Evolutionary conservation across 192 early-diverging fungal genomes (phyloP).

Genomic region (Backusella circina): DNA sequence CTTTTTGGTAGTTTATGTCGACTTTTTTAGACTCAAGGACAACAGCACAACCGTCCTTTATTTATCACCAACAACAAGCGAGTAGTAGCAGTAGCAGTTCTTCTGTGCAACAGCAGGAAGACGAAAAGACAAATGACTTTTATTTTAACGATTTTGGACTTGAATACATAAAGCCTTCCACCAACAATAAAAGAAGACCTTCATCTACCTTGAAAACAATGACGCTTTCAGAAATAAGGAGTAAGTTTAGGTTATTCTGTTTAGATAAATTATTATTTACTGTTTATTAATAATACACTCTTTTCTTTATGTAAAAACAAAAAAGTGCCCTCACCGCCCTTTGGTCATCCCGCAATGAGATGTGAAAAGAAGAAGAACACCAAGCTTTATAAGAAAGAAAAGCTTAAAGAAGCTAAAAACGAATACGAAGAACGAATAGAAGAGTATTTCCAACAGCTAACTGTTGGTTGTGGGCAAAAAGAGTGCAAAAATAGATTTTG

Average conservation of each 20-base stretch:
- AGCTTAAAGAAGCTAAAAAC: conserved; percentile 7
- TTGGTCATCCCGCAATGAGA: background rate
- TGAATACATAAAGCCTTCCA: background rate
- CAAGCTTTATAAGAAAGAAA: conserved; percentile 3
- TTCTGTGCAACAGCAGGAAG: background rate
- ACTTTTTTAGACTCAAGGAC: background rate
- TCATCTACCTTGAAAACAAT: background rate
- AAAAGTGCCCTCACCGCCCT: background rate
- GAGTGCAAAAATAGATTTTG: conserved; percentile 13
- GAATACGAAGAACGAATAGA: conserved; percentile 12
- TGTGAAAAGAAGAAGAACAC: background rate
- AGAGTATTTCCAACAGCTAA: conserved; percentile 14
- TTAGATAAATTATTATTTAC: background rate
- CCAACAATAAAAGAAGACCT: background rate
- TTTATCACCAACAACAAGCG: background rate
- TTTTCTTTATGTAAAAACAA: background rate
- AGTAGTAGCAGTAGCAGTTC: background rate
- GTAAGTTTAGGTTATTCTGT: background rate
- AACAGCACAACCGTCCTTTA: background rate
- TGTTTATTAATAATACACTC: background rate
- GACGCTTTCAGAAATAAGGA: conserved; percentile 4
- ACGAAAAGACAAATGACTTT: background rate
- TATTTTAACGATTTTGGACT: background rate
- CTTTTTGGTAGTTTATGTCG: background rate
- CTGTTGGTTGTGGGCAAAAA: conserved; percentile 2